Conservation (phyloP, 78 protist species). For the Thecamonas trahens region DNA sequence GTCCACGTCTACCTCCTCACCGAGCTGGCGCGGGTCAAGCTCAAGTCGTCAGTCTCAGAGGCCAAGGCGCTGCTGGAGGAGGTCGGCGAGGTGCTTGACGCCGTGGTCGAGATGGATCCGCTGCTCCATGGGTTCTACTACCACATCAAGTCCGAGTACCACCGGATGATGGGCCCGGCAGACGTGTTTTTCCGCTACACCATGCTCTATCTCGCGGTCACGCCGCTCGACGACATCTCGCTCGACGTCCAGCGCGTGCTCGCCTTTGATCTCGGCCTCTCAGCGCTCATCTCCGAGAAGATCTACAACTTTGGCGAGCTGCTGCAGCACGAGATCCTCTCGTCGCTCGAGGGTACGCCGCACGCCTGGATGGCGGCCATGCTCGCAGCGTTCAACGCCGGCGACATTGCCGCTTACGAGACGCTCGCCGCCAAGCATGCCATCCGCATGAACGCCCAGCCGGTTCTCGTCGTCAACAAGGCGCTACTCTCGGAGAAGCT, state of each 20-base stretch:
- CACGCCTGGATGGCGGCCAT: conserved; percentile 51
- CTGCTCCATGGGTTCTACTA: no score
- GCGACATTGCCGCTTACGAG: conserved; percentile 50
- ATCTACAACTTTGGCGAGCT: conserved; percentile 76
- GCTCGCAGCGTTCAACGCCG: conserved; percentile 59
- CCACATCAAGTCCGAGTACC: no score
- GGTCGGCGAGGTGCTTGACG: no score
- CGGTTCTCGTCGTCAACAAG: conserved; percentile 38
- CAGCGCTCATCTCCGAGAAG: conserved; percentile 62
- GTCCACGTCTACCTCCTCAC: no score
- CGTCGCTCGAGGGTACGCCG: conserved; percentile 44
- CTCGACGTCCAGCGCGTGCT: conserved; percentile 22
- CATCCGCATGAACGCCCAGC: conserved; percentile 15
- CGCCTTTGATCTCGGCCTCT: conserved; percentile 66
- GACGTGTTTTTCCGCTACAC: conserved; percentile 56
- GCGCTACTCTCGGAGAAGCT: conserved; percentile 49
- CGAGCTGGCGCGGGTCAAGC: no score
- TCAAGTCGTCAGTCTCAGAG: no score
- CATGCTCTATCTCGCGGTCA: conserved; percentile 50
- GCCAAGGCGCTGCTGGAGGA: no score
- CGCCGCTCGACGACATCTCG: conserved; percentile 49
- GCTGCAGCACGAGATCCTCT: conserved; percentile 53
- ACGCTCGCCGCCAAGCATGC: not conserved
- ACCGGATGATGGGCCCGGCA: no score
- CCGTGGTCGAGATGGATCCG: no score